A percentile compares a stretch with the other conserved stretches of the same genome.
Evolutionary conservation across 345 rosid species (phyloP).

Genomic region (Populus pruinosa): DNA sequence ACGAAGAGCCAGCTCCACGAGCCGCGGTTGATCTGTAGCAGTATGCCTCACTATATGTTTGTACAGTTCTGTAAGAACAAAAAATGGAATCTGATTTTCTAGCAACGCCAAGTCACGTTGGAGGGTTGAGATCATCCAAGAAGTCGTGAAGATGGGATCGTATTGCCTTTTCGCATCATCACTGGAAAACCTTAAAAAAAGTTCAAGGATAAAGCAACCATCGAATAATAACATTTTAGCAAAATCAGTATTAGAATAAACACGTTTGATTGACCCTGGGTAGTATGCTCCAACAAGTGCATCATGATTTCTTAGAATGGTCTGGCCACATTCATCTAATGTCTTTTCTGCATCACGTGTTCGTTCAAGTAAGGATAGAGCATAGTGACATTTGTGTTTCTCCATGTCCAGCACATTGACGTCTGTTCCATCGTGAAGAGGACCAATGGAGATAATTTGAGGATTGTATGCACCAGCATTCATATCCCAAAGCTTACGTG

Average conservation of each 20-base stretch:
- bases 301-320: background rate
- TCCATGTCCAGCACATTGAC: background rate
- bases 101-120: conserved; percentile 24
- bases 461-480: too few species aligned
- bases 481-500: too few species aligned
- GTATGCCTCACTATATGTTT: background rate
- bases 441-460: too few species aligned
- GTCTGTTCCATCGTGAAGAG: background rate
- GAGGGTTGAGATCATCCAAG: conserved; percentile 24
- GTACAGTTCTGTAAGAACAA: conserved; percentile 18
- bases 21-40: background rate
- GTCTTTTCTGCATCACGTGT: background rate
- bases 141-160: conserved; percentile 32
- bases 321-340: background rate
- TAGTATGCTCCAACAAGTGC: background rate
- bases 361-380: conserved; percentile 3
- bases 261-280: background rate
- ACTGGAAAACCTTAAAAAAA: conserved; percentile 18
- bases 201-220: conserved; percentile 19
- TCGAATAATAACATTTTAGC: conserved; percentile 1
- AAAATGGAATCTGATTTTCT: conserved; percentile 23
- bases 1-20: background rate
- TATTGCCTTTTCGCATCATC: background rate
- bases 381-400: background rate
- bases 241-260: background rate